These are phyloP conservation scores for Chrysoporthe austroafricana DNA, from an alignment of 2,329 filamentous ascomycete species.

Conservation along the genomic window DNA sequence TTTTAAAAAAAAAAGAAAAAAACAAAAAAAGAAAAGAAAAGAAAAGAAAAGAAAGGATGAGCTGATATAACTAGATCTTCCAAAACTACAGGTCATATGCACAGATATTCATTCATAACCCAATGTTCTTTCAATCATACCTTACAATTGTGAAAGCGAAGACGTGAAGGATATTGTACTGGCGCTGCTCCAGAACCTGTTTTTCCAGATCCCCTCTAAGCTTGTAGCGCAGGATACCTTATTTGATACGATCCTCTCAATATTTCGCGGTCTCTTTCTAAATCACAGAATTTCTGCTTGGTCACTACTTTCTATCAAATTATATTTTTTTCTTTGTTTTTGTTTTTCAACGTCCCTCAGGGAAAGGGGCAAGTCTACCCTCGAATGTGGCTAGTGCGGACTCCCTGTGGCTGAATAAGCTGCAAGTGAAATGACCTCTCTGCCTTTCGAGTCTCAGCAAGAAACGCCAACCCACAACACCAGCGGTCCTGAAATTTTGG, in stretches of 20 bases:
- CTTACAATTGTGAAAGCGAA: not conserved
- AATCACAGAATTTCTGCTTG: not conserved
- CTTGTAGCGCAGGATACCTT: not conserved
- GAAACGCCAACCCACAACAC: not conserved
- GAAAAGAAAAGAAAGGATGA: not conserved
- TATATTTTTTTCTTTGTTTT: no score
- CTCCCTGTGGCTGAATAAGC: conserved; percentile 3
- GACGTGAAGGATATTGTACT: not conserved
- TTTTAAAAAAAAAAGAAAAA: no score
- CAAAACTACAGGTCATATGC: not conserved
- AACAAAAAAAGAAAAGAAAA: not conserved
- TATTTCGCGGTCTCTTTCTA: not conserved
- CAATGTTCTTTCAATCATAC: no score
- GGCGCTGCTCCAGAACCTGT: not conserved
- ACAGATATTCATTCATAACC: not conserved
- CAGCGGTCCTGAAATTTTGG: not conserved
- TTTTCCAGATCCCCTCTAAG: not conserved
- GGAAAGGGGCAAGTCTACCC: not conserved
- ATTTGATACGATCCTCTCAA: not conserved
- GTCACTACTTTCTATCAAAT: not conserved
- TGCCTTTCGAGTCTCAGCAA: not conserved
- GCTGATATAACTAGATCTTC: not conserved
- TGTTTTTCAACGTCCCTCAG: no score
- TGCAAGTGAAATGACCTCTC: not conserved
- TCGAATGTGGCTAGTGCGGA: not conserved